A percentile compares a stretch with the other conserved stretches of the same genome.
These are phyloP conservation scores for Penicillium turbatum DNA, from an alignment of 495 filamentous ascomycete species.

Conservation along the genomic window DNA sequence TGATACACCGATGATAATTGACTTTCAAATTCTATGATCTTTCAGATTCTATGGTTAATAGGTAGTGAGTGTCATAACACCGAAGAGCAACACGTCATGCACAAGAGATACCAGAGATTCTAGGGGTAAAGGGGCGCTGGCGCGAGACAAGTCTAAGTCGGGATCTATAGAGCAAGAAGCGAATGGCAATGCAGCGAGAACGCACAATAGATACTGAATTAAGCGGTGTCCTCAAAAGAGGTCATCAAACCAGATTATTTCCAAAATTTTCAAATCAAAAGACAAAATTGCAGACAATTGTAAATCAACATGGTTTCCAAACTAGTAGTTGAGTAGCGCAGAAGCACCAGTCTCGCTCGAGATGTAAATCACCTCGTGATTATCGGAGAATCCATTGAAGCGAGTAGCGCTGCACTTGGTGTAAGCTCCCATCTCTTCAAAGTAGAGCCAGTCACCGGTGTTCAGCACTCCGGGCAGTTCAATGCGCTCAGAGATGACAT, in stretches of 20 bases:
- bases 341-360: slow-evolving; percentile 84
- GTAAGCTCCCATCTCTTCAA: slow-evolving; percentile 98
- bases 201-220: slow-evolving; percentile 7
- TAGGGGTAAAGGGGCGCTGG: background rate
- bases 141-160: background rate
- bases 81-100: background rate
- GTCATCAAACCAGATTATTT: background rate
- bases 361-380: slow-evolving; percentile 89
- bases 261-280: background rate
- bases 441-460: slow-evolving; percentile 96
- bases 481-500: slow-evolving; percentile 78
- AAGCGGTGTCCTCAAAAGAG: background rate
- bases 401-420: slow-evolving; percentile 93
- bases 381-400: slow-evolving; percentile 97
- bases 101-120: background rate
- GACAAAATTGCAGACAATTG: slow-evolving; percentile 3
- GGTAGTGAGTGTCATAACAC: background rate
- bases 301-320: slow-evolving; percentile 1
- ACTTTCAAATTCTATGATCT: too few relatives aligned
- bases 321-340: slow-evolving; percentile 61
- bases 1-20: background rate
- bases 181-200: slow-evolving; percentile 4
- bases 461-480: slow-evolving; percentile 68
- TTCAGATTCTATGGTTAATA: background rate
- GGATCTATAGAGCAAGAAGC: background rate